Percentiles rank a stretch among this genome's conserved stretches.
Evolutionary conservation across 2,329 filamentous ascomycete genomes (phyloP).

Genomic region (Malbranchea cinnamomea): DNA sequence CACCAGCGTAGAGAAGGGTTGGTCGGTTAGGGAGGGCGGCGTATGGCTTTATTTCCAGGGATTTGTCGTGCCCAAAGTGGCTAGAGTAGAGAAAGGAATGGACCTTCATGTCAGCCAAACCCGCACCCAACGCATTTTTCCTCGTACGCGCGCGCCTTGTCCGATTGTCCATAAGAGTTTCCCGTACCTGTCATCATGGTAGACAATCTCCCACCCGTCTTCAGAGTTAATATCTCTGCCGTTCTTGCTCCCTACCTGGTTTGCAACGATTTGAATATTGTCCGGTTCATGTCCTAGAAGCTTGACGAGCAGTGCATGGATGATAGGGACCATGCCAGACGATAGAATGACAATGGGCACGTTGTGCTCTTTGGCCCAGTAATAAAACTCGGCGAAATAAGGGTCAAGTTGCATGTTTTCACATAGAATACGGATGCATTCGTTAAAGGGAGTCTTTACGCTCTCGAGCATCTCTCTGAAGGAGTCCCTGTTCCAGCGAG

Average conservation of each 20-base stretch:
- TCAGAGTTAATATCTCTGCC: conserved; percentile 64
- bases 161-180: conserved; percentile 10
- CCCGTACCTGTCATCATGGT: conserved; percentile 63
- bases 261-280: conserved; percentile 81
- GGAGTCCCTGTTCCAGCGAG: conserved; percentile 41
- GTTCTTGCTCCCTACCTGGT: conserved; percentile 52
- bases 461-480: conserved; percentile 90
- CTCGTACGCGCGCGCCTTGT: too few relatives aligned
- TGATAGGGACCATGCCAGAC: conserved; percentile 85
- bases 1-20: conserved; percentile 83
- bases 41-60: conserved; percentile 77
- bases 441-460: conserved; percentile 60
- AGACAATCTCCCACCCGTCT: conserved; percentile 76
- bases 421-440: conserved; percentile 66
- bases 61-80: conserved; percentile 94
- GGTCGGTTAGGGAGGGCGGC: conserved; percentile 56
- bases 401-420: conserved; percentile 81
- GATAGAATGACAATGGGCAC: conserved; percentile 86
- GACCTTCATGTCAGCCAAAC: too few relatives aligned
- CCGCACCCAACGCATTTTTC: too few relatives aligned
- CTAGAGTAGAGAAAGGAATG: too few relatives aligned
- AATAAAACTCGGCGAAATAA: conserved; percentile 73
- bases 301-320: conserved; percentile 64
- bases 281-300: conserved; percentile 65
- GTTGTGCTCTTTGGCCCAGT: conserved; percentile 66